Percentiles rank a stretch among this genome's conserved stretches.
Conservation (phyloP, 208 protist genomes). For the Crithidia brevicula region DNA sequence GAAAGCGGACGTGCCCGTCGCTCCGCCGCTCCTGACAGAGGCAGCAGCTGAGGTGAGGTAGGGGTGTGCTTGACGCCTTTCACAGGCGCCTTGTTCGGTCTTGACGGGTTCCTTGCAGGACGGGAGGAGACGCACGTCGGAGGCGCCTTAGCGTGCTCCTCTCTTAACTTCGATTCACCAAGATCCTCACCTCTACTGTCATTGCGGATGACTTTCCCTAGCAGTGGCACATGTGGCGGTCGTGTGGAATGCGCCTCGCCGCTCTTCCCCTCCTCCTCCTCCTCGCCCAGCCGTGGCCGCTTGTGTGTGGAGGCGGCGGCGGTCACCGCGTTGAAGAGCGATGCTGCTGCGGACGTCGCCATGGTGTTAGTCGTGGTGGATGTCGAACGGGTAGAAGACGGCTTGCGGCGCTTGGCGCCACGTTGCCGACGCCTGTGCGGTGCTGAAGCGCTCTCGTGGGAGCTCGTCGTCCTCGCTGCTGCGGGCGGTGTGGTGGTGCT, state of each 20-base stretch:
- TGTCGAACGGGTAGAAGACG: background rate
- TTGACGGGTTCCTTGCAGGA: background rate
- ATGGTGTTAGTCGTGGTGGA: background rate
- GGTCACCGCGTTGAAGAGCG: conserved; percentile 11
- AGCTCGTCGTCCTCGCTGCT: background rate
- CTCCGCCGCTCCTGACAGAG: conserved; percentile 9
- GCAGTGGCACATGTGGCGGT: too few species aligned
- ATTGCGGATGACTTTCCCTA: background rate
- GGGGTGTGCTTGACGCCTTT: background rate
- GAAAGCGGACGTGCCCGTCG: background rate
- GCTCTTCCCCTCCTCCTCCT: background rate
- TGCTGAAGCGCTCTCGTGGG: background rate
- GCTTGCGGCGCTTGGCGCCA: background rate
- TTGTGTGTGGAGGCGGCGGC: conserved; percentile 7
- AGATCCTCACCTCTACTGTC: too few species aligned
- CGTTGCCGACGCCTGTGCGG: background rate
- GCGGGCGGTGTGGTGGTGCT: background rate
- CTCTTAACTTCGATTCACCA: too few species aligned
- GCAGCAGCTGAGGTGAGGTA: background rate
- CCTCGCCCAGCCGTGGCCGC: conserved; percentile 6
- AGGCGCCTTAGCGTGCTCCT: too few species aligned
- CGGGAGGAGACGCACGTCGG: background rate
- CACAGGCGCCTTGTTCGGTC: background rate
- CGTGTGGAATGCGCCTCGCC: background rate
- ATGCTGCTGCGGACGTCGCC: conserved; percentile 4